phyloP scores from a whole-genome alignment of 2,329 filamentous ascomycete genomes.

The Sordariomycetes sp. region DNA sequence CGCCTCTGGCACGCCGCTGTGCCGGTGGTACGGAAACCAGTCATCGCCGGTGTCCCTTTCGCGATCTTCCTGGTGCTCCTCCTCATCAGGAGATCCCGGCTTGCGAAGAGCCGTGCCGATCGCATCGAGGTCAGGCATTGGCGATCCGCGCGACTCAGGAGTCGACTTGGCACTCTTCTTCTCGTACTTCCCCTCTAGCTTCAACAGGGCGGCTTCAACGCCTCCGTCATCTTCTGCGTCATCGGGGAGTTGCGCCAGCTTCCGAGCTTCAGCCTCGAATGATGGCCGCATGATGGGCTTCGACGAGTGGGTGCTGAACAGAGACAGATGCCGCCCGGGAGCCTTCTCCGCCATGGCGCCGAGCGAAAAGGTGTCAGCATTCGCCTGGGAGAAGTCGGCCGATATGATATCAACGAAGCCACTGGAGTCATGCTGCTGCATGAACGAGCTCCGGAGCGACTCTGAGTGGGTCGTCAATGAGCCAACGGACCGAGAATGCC shows the following conservation, averaged over 20 bases:
- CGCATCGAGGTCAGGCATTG: neutral
- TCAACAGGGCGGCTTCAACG: constrained; percentile 83
- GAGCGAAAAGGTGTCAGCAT: constrained; percentile 41
- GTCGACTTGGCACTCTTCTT: constrained; percentile 34
- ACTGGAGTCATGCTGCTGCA: constrained; percentile 20
- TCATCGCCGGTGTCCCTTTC: constrained; percentile 28
- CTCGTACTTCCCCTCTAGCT: constrained; percentile 80
- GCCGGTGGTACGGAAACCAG: constrained; percentile 17
- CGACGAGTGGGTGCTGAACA: constrained; percentile 52
- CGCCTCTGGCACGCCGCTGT: constrained; percentile 1
- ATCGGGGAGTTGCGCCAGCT: constrained; percentile 79
- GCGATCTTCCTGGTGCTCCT: constrained; percentile 54
- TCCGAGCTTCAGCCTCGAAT: constrained; percentile 81
- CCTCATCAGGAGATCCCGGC: constrained; percentile 56
- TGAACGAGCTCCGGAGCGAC: constrained; percentile 46
- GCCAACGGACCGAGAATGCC: constrained; percentile 45
- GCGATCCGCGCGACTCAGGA: constrained; percentile 20
- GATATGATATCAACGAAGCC: constrained; percentile 33
- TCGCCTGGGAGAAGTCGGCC: constrained; percentile 26
- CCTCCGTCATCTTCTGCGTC: constrained; percentile 71
- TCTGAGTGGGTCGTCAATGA: constrained; percentile 51
- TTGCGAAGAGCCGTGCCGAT: constrained; percentile 8
- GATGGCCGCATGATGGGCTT: constrained; percentile 58
- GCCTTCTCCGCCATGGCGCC: constrained; percentile 41
- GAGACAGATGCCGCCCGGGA: constrained; percentile 28